Percentiles rank a stretch among this genome's conserved stretches.
Evolutionary conservation across 768 basidiomycete species (phyloP).

Genomic region (Mrakia blollopis): DNA sequence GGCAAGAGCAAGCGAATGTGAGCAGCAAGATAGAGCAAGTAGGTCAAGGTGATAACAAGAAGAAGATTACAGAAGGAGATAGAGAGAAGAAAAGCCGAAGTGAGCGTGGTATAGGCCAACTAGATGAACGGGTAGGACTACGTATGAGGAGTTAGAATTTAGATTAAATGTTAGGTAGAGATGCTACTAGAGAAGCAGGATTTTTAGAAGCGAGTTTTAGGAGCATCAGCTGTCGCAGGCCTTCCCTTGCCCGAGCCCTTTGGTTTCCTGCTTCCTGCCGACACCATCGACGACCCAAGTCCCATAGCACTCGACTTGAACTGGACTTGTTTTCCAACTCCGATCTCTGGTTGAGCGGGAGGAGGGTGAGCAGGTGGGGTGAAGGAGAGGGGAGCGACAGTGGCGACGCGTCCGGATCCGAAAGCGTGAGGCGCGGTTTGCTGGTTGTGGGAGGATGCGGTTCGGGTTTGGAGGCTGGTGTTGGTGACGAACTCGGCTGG

Average conservation of each 20-base stretch:
- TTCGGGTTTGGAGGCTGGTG: neutral
- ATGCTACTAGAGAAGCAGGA: too few relatives aligned
- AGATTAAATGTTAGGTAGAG: too few relatives aligned
- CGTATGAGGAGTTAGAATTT: too few relatives aligned
- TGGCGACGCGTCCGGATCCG: neutral
- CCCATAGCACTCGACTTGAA: neutral
- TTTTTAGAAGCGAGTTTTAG: neutral
- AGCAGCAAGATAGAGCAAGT: too few relatives aligned
- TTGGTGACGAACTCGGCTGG: neutral
- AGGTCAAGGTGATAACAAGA: neutral
- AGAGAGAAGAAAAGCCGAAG: neutral
- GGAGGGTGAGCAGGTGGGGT: neutral
- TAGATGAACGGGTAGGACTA: too few relatives aligned
- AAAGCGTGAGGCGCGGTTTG: neutral
- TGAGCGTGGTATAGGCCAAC: neutral
- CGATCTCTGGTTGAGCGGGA: neutral
- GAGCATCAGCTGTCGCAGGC: neutral
- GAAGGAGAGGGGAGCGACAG: neutral
- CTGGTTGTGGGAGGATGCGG: neutral
- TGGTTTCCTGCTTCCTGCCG: neutral
- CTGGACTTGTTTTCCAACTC: neutral
- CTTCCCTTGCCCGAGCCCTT: neutral
- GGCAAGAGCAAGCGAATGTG: too few relatives aligned
- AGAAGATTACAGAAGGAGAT: neutral
- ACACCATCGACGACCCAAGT: neutral